Evolutionary conservation across 805 yeast species (phyloP), one percentile per base, ranked within the genome.

Genomic region (Yarrowia osloensis): DNA sequence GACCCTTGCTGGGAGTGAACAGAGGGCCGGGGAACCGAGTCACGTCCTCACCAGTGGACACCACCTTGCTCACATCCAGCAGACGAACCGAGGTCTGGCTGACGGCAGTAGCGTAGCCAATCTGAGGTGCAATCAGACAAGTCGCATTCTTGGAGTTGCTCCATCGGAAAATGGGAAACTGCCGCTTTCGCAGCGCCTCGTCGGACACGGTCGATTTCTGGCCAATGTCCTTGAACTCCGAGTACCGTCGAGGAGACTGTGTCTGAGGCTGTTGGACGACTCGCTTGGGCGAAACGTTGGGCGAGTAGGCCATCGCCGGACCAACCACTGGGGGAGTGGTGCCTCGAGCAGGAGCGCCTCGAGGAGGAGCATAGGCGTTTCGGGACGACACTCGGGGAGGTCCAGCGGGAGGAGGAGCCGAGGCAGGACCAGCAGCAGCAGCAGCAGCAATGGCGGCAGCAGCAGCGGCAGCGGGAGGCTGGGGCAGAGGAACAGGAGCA

Each of bases 101-200:
- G 0, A 74, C 69, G 2, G 70, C 71, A 28, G 80, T 77, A 4
- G 72, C 69, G n/a, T 73, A 72, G 12, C 83, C 71, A 3, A 82
- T 69, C 0, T 75, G 67, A 1, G 78, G 70, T 7, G 87, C 85
- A 50, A 85, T 73, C 67, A 82, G 79, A 40, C 79, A 79, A 3
- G 83, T 81, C 21, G 84, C 72, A 54, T 79, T 81, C 7, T 77
- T 75, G 2, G 85, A 80, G 22, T 77, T 78, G 29, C 85, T 80
- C 89, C 95, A 91, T 68, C 83, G 81, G 74, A 90, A 88, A 37
- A 91, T 74, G 0, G 97, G 96, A 77, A 88, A 89, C 73, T 90
- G 96, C 66, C 89, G 81, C 55, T 78, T 76, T 26, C 81, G 76
- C 63, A 88, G 75, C 26, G 86, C 83, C 63, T 83, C 84, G 8